phyloP scores from a whole-genome alignment of 345 rosid species.

The Triadica sebifera region DNA sequence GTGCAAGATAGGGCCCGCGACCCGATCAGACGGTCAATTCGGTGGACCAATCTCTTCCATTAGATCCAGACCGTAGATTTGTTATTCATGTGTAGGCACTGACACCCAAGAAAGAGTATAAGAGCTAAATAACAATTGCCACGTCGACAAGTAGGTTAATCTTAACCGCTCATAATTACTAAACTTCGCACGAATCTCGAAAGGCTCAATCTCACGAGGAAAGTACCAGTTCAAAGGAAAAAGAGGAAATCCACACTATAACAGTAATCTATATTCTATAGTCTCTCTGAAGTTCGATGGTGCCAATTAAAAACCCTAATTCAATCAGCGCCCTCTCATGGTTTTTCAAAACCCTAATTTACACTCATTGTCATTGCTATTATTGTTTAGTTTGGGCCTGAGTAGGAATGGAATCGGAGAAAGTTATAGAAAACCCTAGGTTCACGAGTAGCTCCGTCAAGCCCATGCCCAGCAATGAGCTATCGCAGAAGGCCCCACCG shows the following conservation, averaged over 20 bases:
- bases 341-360: slow-evolving; percentile 14
- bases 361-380: not conserved
- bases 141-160: not conserved
- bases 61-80: not conserved
- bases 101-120: not conserved
- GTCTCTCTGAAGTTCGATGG: slow-evolving; percentile 1
- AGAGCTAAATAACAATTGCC: not conserved
- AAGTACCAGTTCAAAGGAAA: not conserved
- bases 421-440: slow-evolving; percentile 11
- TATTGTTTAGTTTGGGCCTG: not conserved
- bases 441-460: not conserved
- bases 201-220: not conserved
- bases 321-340: not conserved
- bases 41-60: not conserved
- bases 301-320: slow-evolving; percentile 12
- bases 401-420: slow-evolving; percentile 8
- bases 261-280: not conserved
- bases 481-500: slow-evolving; percentile 55
- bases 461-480: slow-evolving; percentile 4
- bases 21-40: not conserved
- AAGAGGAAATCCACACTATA: not conserved
- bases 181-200: no score
- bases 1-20: not conserved
- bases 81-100: not conserved
- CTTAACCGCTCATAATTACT: no score